These are phyloP conservation scores for Acanthamoeba triangularis DNA, from an alignment of 208 protist species.

Conservation along the genomic window DNA sequence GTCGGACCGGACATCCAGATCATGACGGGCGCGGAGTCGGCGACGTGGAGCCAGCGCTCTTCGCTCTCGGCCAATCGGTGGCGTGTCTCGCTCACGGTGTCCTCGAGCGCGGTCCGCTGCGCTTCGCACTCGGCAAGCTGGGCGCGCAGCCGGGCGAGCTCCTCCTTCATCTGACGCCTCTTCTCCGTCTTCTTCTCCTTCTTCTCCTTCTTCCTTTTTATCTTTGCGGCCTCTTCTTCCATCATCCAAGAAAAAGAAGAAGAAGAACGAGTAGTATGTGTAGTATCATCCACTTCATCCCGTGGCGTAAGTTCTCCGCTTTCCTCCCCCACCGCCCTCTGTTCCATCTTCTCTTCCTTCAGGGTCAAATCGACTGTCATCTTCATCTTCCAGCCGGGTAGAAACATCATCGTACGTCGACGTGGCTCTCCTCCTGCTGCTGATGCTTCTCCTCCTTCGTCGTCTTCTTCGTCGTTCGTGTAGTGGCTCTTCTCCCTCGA, in stretches of 20 bases:
- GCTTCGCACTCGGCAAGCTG: neutral
- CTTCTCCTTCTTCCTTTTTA: neutral
- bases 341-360: neutral
- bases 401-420: no score
- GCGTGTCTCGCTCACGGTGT: neutral
- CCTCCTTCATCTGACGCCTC: neutral
- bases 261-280: no score
- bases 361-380: neutral
- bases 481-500: neutral
- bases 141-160: neutral
- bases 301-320: no score
- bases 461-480: neutral
- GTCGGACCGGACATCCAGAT: constrained; percentile 29
- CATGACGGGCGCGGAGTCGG: constrained; percentile 36
- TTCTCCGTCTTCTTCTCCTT: constrained; percentile 21
- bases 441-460: neutral
- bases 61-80: constrained; percentile 28
- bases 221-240: neutral
- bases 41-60: neutral
- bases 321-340: no score
- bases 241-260: no score
- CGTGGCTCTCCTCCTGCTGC: no score
- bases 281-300: no score
- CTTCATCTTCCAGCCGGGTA: neutral
- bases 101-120: neutral